Evolutionary conservation across 192 early-diverging fungal species (phyloP).

Genomic region (Spizellomyces sp.): DNA sequence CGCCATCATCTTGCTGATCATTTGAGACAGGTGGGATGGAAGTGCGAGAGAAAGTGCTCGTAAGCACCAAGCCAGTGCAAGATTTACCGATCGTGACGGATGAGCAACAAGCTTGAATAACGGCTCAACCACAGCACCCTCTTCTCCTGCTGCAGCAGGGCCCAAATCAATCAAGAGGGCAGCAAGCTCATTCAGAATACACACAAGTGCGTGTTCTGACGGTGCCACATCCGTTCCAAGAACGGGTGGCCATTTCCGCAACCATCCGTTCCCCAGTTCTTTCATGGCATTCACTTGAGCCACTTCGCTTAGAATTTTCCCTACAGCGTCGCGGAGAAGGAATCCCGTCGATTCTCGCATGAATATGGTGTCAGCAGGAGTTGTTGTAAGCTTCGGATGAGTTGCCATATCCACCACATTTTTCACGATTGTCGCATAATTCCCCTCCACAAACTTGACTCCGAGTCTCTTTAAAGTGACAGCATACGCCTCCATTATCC

Average conservation of each 20-base stretch:
- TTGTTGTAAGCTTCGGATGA: constrained; percentile 50
- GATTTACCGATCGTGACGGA: constrained; percentile 71
- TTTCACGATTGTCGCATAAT: constrained; percentile 71
- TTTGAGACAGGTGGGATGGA: constrained; percentile 61
- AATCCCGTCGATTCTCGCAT: constrained; percentile 63
- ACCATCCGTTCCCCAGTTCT: constrained; percentile 64
- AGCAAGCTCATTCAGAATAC: constrained; percentile 74
- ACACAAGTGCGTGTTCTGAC: constrained; percentile 63
- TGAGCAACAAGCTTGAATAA: constrained; percentile 71
- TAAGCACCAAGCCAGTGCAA: constrained; percentile 70
- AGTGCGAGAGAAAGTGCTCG: constrained; percentile 67
- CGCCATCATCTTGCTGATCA: constrained; percentile 67
- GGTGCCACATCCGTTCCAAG: constrained; percentile 38
- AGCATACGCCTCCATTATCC: constrained; percentile 79
- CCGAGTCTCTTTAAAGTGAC: constrained; percentile 74
- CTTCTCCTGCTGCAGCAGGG: constrained; percentile 63
- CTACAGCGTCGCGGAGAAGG: constrained; percentile 75
- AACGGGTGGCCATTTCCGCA: constrained; percentile 37
- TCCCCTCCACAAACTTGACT: constrained; percentile 64
- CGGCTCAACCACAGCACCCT: constrained; percentile 69
- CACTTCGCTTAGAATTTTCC: constrained; percentile 76
- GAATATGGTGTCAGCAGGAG: constrained; percentile 58
- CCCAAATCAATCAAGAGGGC: constrained; percentile 77
- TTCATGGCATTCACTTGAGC: constrained; percentile 70
- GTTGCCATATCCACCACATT: constrained; percentile 67